Conservation (phyloP, 768 basidiomycete species). For the Collybia sordida region DNA sequence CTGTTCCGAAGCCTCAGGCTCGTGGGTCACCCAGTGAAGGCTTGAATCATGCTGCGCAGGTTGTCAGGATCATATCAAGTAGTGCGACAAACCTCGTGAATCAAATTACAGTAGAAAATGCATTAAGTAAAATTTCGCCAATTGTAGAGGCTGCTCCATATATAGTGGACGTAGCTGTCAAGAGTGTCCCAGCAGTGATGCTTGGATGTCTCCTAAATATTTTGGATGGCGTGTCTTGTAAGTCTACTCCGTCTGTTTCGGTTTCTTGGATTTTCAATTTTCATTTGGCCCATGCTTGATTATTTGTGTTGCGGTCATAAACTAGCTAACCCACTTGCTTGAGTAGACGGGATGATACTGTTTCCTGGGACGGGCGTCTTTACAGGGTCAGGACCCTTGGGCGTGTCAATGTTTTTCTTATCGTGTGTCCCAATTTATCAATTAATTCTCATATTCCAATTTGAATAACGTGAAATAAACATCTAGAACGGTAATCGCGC, state of each 20-base stretch:
- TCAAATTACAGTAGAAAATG: too few relatives aligned
- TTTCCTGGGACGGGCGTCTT: conserved; percentile 88
- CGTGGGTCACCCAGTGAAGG: too few relatives aligned
- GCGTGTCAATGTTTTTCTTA: conserved; percentile 95
- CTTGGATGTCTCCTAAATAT: conserved; percentile 86
- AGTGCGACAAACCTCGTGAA: too few relatives aligned
- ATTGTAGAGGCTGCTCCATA: conserved; percentile 2
- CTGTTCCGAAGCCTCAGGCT: too few relatives aligned
- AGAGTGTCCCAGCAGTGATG: conserved; percentile 77
- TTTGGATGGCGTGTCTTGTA: conserved; percentile 91
- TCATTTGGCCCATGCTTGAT: too few relatives aligned
- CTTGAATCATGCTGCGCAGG: too few relatives aligned
- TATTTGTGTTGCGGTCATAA: too few relatives aligned
- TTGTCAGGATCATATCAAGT: too few relatives aligned
- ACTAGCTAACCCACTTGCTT: not conserved
- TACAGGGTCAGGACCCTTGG: conserved; percentile 76
- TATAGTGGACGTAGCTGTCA: conserved; percentile 27
- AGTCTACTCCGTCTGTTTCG: conserved; percentile 30
- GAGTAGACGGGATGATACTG: conserved; percentile 90
- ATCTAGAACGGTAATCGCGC: conserved; percentile 68
- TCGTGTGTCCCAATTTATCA: conserved; percentile 44
- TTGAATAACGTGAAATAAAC: not conserved
- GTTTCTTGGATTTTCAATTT: too few relatives aligned
- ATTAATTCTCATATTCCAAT: conserved; percentile 3
- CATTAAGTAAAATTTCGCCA: too few relatives aligned